phyloP scores from a whole-genome alignment of 768 basidiomycete genomes.

The Rhizopogon vulgaris region DNA sequence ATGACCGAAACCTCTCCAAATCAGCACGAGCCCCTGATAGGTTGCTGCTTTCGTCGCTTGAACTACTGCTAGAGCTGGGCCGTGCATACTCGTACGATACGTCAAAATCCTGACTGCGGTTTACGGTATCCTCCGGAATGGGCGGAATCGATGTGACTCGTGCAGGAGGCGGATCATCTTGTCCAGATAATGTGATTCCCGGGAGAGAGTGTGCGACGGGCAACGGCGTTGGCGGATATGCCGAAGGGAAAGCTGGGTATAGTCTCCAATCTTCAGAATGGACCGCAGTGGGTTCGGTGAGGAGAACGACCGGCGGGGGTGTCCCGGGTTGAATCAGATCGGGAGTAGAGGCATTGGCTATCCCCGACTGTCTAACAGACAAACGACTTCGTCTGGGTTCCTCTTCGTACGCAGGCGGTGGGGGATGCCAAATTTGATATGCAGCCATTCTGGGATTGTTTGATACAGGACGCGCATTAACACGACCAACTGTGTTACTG shows the following conservation, averaged over 20 bases:
- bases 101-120: slow-evolving; percentile 53
- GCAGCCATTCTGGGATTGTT: slow-evolving; percentile 10
- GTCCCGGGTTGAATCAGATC: not conserved
- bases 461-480: slow-evolving; percentile 19
- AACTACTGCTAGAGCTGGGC: slow-evolving; percentile 53
- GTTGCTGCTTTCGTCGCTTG: slow-evolving; percentile 47
- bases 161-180: slow-evolving; percentile 4
- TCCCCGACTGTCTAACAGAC: slow-evolving; percentile 10
- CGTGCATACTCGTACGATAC: slow-evolving; percentile 55
- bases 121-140: slow-evolving; percentile 33
- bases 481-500: slow-evolving; percentile 13
- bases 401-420: slow-evolving; percentile 39
- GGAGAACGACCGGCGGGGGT: slow-evolving; percentile 1
- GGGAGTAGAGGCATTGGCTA: slow-evolving; percentile 4
- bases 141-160: slow-evolving; percentile 11
- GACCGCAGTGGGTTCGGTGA: slow-evolving; percentile 26
- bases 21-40: slow-evolving; percentile 33
- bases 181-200: slow-evolving; percentile 5
- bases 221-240: slow-evolving; percentile 70
- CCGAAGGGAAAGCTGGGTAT: slow-evolving; percentile 72
- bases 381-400: slow-evolving; percentile 23
- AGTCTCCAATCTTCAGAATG: slow-evolving; percentile 63
- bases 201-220: slow-evolving; percentile 31
- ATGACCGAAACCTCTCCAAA: slow-evolving; percentile 5
- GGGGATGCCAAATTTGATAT: slow-evolving; percentile 59